Evolutionary conservation across 2,329 filamentous ascomycete genomes (phyloP).

Genomic region (Colletotrichum abscissum): DNA sequence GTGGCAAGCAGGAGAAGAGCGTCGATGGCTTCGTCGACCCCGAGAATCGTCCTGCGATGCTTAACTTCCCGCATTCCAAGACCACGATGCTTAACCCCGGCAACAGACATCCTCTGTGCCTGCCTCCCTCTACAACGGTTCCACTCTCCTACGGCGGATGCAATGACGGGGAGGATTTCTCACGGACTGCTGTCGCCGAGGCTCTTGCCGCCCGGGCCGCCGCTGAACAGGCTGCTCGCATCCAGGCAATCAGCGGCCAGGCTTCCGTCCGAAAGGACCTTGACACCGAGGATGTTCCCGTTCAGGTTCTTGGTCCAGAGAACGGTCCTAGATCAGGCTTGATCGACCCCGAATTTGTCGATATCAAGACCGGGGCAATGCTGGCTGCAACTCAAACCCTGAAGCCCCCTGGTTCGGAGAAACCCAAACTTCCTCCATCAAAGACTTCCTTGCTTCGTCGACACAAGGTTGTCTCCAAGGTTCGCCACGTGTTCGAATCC

Average conservation of each 20-base stretch:
- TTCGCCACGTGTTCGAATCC: slow-evolving; percentile 47
- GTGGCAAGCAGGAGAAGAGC: background rate
- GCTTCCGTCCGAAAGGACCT: too few relatives aligned
- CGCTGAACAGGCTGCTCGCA: background rate
- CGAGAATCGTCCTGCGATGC: background rate
- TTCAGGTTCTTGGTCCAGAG: background rate
- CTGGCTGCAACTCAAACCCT: slow-evolving; percentile 48
- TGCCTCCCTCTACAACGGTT: slow-evolving; percentile 26
- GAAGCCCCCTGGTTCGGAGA: slow-evolving; percentile 42
- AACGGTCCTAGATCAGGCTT: background rate
- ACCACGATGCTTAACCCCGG: slow-evolving; percentile 22
- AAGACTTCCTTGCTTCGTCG: slow-evolving; percentile 44
- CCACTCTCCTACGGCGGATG: slow-evolving; percentile 6
- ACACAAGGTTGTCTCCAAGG: slow-evolving; percentile 46
- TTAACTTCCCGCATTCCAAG: slow-evolving; percentile 20
- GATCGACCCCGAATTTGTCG: slow-evolving; percentile 41
- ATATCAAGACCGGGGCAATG: slow-evolving; percentile 50
- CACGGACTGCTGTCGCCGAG: too few relatives aligned
- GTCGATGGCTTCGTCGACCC: background rate
- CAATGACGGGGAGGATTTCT: too few relatives aligned
- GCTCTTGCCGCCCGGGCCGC: background rate
- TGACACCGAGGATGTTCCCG: background rate
- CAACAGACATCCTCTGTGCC: background rate
- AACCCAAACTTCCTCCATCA: slow-evolving; percentile 31
- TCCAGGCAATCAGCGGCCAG: too few relatives aligned